These are phyloP conservation scores for Rhynchospora breviuscula DNA, from an alignment of 176 grass and related monocot genomes.

Conservation along the genomic window DNA sequence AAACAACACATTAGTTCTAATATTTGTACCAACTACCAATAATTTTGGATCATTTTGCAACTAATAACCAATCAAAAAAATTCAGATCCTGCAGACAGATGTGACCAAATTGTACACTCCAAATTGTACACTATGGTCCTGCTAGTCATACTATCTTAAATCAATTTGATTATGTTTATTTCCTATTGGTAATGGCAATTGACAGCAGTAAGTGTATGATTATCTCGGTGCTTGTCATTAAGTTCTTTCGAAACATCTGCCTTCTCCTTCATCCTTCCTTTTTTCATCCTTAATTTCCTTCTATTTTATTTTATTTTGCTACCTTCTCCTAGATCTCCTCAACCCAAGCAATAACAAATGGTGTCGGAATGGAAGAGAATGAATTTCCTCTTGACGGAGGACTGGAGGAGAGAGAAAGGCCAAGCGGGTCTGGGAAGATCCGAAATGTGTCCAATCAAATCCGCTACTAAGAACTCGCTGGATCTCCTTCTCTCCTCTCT, in stretches of 20 bases:
- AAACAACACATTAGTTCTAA: too few relatives aligned
- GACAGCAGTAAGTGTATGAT: too few relatives aligned
- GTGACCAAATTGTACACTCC: too few relatives aligned
- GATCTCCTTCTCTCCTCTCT: background rate
- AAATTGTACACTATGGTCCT: too few relatives aligned
- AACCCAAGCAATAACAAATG: background rate
- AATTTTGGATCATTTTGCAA: too few relatives aligned
- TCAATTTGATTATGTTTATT: too few relatives aligned
- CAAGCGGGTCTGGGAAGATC: background rate
- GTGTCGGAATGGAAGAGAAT: background rate
- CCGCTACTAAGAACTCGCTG: background rate
- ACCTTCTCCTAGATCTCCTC: constrained; percentile 9
- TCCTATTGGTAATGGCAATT: too few relatives aligned
- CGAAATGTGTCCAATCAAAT: background rate
- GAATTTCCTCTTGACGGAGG: background rate
- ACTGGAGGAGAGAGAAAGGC: background rate
- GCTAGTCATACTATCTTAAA: too few relatives aligned
- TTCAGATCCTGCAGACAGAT: too few relatives aligned
- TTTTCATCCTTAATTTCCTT: background rate
- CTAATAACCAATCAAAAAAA: too few relatives aligned
- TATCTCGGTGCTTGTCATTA: constrained; percentile 85
- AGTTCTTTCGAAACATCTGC: constrained; percentile 91
- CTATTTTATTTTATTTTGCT: background rate
- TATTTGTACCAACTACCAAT: too few relatives aligned
- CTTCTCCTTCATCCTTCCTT: constrained; percentile 80